Percentiles rank a stretch among this genome's conserved stretches.
phyloP scores from a whole-genome alignment of 441 rosid species.

The Brassica balearica region DNA sequence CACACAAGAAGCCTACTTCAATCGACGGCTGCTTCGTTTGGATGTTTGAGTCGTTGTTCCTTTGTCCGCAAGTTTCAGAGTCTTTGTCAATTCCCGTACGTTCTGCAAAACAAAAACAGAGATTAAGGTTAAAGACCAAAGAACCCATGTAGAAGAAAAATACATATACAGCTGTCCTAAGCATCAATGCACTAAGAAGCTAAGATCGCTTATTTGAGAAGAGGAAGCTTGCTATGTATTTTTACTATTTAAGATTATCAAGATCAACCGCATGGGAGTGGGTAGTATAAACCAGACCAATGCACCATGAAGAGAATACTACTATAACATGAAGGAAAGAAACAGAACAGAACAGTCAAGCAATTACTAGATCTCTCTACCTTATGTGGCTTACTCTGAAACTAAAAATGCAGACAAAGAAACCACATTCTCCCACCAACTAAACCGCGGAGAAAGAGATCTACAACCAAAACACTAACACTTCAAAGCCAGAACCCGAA shows the following conservation, averaged over 20 bases:
- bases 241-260: background rate
- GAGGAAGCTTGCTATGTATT: background rate
- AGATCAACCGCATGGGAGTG: constrained; percentile 4
- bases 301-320: constrained; percentile 12
- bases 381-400: background rate
- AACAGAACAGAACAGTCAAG: constrained; percentile 5
- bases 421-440: background rate
- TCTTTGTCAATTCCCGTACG: constrained; percentile 43
- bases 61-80: constrained; percentile 38
- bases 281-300: constrained; percentile 8
- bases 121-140: background rate
- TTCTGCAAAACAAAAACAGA: constrained; percentile 31
- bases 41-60: constrained; percentile 23
- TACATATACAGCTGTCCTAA: background rate
- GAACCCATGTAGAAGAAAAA: background rate
- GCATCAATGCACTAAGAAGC: background rate
- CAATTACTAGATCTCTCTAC: background rate
- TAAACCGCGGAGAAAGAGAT: background rate
- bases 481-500: background rate
- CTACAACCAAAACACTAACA: no score
- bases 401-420: constrained; percentile 11
- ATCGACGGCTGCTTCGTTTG: constrained; percentile 36
- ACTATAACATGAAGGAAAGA: constrained; percentile 10
- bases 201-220: background rate
- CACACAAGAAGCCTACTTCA: constrained; percentile 34